Conservation (phyloP, 2,329 filamentous ascomycete species). For the Volutella citrinella region DNA sequence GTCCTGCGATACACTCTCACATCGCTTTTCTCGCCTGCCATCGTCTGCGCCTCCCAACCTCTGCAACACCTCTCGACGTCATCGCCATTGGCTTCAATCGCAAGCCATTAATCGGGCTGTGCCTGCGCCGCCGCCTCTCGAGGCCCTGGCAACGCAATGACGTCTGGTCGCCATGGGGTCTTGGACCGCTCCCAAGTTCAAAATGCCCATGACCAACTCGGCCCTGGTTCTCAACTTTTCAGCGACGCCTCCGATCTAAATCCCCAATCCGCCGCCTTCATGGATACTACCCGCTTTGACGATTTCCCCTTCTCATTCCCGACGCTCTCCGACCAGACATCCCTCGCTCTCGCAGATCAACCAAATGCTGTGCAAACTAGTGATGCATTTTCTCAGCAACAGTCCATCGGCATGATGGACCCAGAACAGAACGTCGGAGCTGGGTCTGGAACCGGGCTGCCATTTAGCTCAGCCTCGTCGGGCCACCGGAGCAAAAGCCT, state of each 20-base stretch:
- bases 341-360: constrained; percentile 37
- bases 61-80: constrained; percentile 7
- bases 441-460: too few relatives aligned
- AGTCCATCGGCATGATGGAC: too few relatives aligned
- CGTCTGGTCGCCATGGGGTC: constrained; percentile 25
- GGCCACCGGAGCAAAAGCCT: constrained; percentile 26
- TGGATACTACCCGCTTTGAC: constrained; percentile 48
- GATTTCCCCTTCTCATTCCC: constrained; percentile 52
- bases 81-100: too few relatives aligned
- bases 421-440: too few relatives aligned
- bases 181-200: constrained; percentile 26
- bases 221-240: constrained; percentile 23
- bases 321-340: constrained; percentile 39
- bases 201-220: constrained; percentile 28
- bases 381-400: constrained; percentile 35
- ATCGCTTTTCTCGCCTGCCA: constrained; percentile 3
- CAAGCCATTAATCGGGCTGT: too few relatives aligned
- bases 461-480: constrained; percentile 14
- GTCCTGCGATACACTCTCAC: too few relatives aligned
- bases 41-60: constrained; percentile 5
- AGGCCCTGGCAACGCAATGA: constrained; percentile 26
- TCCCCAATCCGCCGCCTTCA: constrained; percentile 27
- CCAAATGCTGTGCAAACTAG: constrained; percentile 27
- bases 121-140: constrained; percentile 13
- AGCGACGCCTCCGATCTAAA: constrained; percentile 20